Evolutionary conservation across 306 rosid genomes (phyloP), one percentile per base, ranked within the genome.

Genomic region (Vigna radiata): DNA sequence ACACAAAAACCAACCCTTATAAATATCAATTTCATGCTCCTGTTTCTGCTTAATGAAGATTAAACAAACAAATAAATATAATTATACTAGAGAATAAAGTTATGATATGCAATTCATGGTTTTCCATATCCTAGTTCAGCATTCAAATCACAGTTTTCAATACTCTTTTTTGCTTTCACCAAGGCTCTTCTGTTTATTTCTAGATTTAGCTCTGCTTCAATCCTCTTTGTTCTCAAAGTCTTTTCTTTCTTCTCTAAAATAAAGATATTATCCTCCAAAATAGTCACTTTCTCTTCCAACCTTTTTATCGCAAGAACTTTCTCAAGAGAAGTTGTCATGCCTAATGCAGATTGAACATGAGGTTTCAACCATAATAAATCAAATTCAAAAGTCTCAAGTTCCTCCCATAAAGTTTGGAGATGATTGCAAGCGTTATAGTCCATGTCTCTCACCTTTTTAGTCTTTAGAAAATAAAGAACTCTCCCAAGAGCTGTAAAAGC

Each of bases 391-490:
- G 46, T 39, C 54, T 81, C 54, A 3, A 76, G 69, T 41, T 81
- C 85, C 11, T 70, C 81, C 85, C 81, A 76, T 8, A 76, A 76
- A 54, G 1, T 5, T 52, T 76, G 61, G 13, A 81, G 85, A 27
- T 70, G n/a, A 19, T 21, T 2, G 6, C 36, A 76, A 3, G 77
- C 53, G 13, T 60, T 68, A 0, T 68, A 69, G 19, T 37, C 6
- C 85, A 81, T 76, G 29, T 76, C 81, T 64, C 21, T 76, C 29
- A 11, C 81, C 54, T 29, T 76, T 19, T 52, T 76, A 21, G 67
- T 61, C 73, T 70, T 76, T 0, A 81, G 85, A 41, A 76, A 81
- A 76, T 81, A 36, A 4, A 81, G 41, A 14, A 81, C 68, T 15
- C 81, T 33, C 2, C 85, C 85, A 2, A 81, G 43, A 29, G 81